Evolutionary conservation across 1,284 basidiomycete species (phyloP), one percentile per base, ranked within the genome.

Genomic region (Cryptococcus depauperatus): DNA sequence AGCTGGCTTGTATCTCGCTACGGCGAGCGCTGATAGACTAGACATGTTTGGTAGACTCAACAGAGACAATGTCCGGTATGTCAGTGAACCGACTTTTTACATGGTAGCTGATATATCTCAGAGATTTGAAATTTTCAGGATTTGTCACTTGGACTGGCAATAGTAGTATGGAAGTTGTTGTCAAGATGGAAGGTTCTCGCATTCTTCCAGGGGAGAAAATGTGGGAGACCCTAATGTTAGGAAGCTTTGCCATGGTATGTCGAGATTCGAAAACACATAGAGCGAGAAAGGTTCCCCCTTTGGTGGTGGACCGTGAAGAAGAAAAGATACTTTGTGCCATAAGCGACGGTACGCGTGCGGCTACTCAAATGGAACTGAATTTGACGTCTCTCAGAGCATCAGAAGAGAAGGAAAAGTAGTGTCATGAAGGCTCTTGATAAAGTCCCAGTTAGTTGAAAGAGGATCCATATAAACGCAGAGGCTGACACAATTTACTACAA

Each of bases 171-270:
- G 85, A 88, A 61, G 79, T 87, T 22, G 83, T 80, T 2, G 82
- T 88, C 28, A 84, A 82, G 61, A 84, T 87, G 81, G 83, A 87
- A 61, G 80, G 16, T 61, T 83, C 30, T 72, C 74, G 29, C 59
- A n/a, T n/a, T n/a, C n/a, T n/a, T n/a, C 62, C 23, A 67, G 72
- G 25, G 19, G 8, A 23, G 21, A 35, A 35, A 14, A 67, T 69
- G 4, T 85, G 43, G 82, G 83, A 82, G 59, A 54, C 73, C 48
- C 43, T 58, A 27, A 51, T 55, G 58, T 48, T 64, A 16, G 81
- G 81, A 22, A 75, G 81, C 11, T 83, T 88, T 69, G 82, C 82
- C 0, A 88, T 88, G 85, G 85, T 88, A 4, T 85, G 83, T 60
- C 74, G 84, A 51, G 81, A 87, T 60, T 77, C 82, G 2, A 67